phyloP scores from a whole-genome alignment of 441 rosid genomes.

The Jatropha podagrica region DNA sequence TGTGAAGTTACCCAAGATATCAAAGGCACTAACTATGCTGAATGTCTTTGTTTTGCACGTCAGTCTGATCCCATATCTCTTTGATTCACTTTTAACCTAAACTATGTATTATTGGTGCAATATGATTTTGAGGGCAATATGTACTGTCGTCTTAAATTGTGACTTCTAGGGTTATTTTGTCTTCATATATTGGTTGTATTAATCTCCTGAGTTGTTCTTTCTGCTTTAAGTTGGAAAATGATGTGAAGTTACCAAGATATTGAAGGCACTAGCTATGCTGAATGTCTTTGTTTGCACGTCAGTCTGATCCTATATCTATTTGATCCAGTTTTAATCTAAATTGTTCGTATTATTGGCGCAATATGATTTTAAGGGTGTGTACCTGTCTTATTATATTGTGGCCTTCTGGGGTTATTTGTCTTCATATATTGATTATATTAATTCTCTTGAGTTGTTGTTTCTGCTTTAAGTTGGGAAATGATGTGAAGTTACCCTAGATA shows the following conservation, averaged over 20 bases:
- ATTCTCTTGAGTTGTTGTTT: background rate
- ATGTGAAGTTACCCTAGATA: slow-evolving; percentile 24
- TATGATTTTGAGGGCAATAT: background rate
- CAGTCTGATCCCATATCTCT: slow-evolving; percentile 26
- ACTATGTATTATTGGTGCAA: background rate
- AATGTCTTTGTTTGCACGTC: slow-evolving; percentile 51
- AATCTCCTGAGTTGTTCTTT: background rate
- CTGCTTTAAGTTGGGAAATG: slow-evolving; percentile 28
- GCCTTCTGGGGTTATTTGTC: too few relatives aligned
- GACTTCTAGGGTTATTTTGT: background rate
- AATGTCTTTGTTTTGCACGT: slow-evolving; percentile 48
- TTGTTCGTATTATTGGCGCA: background rate
- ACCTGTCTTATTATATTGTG: background rate
- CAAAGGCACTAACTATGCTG: slow-evolving; percentile 46
- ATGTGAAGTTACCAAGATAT: slow-evolving; percentile 25
- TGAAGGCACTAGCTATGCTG: slow-evolving; percentile 45
- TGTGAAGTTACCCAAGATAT: slow-evolving; percentile 21
- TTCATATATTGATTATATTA: background rate
- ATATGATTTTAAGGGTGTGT: background rate
- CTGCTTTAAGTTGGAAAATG: slow-evolving; percentile 27
- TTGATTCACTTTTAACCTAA: background rate
- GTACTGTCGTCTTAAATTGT: background rate
- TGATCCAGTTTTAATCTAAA: background rate
- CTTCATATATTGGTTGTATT: background rate
- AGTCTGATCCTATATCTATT: slow-evolving; percentile 42